Conservation (phyloP, 768 basidiomycete genomes). For the Naganishia vishniacii region DNA sequence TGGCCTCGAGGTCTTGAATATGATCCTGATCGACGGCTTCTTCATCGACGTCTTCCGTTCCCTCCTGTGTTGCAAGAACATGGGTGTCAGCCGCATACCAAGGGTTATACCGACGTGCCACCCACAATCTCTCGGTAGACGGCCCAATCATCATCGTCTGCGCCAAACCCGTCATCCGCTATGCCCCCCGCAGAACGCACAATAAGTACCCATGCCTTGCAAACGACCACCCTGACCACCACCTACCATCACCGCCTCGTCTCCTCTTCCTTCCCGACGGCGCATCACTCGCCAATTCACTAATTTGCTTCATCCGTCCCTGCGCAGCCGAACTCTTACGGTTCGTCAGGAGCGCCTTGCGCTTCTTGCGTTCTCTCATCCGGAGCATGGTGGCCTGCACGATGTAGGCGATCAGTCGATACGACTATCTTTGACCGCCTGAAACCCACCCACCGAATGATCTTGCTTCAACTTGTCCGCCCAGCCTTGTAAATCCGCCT, state of each 20-base stretch:
- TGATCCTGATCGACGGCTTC: constrained; percentile 79
- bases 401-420: constrained; percentile 5
- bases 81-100: neutral
- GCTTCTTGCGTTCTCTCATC: constrained; percentile 75
- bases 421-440: neutral
- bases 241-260: constrained; percentile 70
- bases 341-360: constrained; percentile 76
- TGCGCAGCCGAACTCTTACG: constrained; percentile 92
- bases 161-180: constrained; percentile 85
- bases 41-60: constrained; percentile 62
- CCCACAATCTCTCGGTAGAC: constrained; percentile 94
- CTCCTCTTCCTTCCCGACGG: constrained; percentile 69
- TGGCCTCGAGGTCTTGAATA: constrained; percentile 68
- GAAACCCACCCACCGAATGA: constrained; percentile 64
- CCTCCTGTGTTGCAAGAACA: constrained; percentile 40
- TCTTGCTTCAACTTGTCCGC: constrained; percentile 64
- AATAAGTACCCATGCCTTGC: too few relatives aligned
- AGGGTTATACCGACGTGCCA: neutral
- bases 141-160: constrained; percentile 92
- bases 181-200: neutral
- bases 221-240: too few relatives aligned
- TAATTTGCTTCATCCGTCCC: constrained; percentile 92
- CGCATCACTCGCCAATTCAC: constrained; percentile 80
- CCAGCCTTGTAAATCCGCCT: constrained; percentile 69
- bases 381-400: constrained; percentile 69